These are phyloP conservation scores for Ceratocystiopsis sp. DNA, from an alignment of 2,329 filamentous ascomycete genomes.

Conservation along the genomic window DNA sequence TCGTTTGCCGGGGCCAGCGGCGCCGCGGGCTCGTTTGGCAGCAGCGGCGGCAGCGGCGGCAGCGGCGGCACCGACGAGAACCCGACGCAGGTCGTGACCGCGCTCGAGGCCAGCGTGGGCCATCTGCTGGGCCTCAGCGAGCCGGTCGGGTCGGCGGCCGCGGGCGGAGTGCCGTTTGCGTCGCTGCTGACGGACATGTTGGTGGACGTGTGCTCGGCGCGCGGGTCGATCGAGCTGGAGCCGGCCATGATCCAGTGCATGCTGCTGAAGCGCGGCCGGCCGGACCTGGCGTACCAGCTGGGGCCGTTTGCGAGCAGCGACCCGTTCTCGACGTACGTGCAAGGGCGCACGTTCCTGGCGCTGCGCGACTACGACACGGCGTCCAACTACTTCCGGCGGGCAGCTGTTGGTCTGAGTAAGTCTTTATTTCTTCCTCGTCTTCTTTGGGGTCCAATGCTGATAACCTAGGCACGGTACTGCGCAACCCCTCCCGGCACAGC, in stretches of 20 bases:
- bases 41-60: constrained; percentile 26
- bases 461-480: constrained; percentile 20
- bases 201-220: constrained; percentile 44
- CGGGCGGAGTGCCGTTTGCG: constrained; percentile 31
- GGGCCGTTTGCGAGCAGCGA: constrained; percentile 37
- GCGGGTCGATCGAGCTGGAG: constrained; percentile 49
- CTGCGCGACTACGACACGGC: constrained; percentile 59
- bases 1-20: background rate
- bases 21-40: constrained; percentile 14
- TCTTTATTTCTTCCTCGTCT: constrained; percentile 13
- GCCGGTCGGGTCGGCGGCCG: constrained; percentile 2
- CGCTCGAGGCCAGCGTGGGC: constrained; percentile 40
- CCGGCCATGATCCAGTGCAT: constrained; percentile 44
- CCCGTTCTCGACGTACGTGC: constrained; percentile 61
- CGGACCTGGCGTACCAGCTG: constrained; percentile 42
- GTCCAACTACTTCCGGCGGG: constrained; percentile 61
- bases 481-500: constrained; percentile 35
- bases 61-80: constrained; percentile 2
- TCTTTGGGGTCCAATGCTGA: too few species aligned
- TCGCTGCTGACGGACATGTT: constrained; percentile 50
- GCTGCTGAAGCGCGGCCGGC: constrained; percentile 39
- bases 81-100: constrained; percentile 31
- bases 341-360: constrained; percentile 61
- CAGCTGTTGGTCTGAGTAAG: constrained; percentile 68
- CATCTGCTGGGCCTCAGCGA: constrained; percentile 51